phyloP scores from a whole-genome alignment of 352 stramenopile genomes.

The Phytopythium aichiense region DNA sequence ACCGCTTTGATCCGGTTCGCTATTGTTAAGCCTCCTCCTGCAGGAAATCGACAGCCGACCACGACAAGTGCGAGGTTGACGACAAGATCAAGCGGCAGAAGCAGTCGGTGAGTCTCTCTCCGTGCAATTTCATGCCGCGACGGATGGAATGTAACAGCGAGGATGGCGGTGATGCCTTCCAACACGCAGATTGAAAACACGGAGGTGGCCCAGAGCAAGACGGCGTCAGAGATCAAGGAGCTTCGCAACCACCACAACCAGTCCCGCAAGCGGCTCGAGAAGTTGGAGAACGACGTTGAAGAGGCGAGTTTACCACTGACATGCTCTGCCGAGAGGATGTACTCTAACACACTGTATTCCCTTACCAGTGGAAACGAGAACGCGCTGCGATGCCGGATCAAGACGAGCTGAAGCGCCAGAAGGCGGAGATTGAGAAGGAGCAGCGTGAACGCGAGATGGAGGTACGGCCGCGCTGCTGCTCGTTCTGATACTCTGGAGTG shows the following conservation, averaged over 20 bases:
- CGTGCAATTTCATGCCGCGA: neutral
- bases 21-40: too few species aligned
- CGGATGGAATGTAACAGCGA: neutral
- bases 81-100: slow-evolving; percentile 70
- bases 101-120: slow-evolving; percentile 11
- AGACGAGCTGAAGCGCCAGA: slow-evolving; percentile 46
- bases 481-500: neutral
- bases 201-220: slow-evolving; percentile 67
- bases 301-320: slow-evolving; percentile 25
- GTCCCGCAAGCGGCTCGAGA: slow-evolving; percentile 58
- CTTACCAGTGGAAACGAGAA: slow-evolving; percentile 55
- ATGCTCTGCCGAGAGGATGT: neutral
- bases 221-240: slow-evolving; percentile 59
- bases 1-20: neutral
- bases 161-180: neutral
- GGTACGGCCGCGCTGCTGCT: slow-evolving; percentile 16
- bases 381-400: slow-evolving; percentile 47
- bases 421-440: slow-evolving; percentile 55
- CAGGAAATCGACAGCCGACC: slow-evolving; percentile 53
- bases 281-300: slow-evolving; percentile 52
- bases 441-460: slow-evolving; percentile 71
- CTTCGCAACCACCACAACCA: slow-evolving; percentile 70
- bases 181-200: slow-evolving; percentile 51
- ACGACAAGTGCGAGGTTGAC: slow-evolving; percentile 42
- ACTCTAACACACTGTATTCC: neutral